Base-by-base conservation (phyloP, 1,139 yeast genomes). In the Geotrichum citri-aurantii region DNA sequence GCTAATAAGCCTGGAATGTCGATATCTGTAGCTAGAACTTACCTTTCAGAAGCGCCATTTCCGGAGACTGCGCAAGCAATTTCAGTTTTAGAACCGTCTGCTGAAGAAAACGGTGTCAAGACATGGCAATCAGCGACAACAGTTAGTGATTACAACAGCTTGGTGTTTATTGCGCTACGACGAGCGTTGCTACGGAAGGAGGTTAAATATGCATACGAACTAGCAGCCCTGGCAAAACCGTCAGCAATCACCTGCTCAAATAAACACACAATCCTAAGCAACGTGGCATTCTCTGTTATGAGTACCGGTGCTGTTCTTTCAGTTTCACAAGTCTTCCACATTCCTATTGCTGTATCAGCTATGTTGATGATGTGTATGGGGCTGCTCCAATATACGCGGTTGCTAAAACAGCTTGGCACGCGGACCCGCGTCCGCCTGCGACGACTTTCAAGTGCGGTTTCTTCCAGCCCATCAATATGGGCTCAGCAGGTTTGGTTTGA, bases 1-100 rank as follows among this genome's bases (percentile, higher is more conserved):
- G 31, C 27, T 3, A 42, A 52, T 26, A 14, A 10, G 6, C 26
- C 11, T 10, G n/a, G 10, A 17, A 42, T 17, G n/a, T 52, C 31
- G 19, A 37, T 37, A 19, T 19, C 44, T 7, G 44, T 37, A 17
- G 17, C 42, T 24, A 42, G 14, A 8, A 27, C 27, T 14, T 59
- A 57, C 33, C 19, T 59, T 14, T 42, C 52, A 6, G 33, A 48
- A 2, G 19, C 29, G n/a, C 62, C 62, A 19, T 54, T 42, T 37
- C 62, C 62, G 2, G 44, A 57, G 3, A 59, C 58, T 5, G 24
- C 2, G 7, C 53, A 53, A 11, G 51, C 50, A 8, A 14, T 50
- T 17, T 14, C n/a, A 5, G 19, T 56, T 4, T 33, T 59, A 21
- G 42, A 24, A 21, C 24, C 48, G 42, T n/a, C 31, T 14, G 50